Evolutionary conservation across 2,329 filamentous ascomycete species (phyloP), one percentile per base, ranked within the genome.

Genomic region (Cercospora canescens): DNA sequence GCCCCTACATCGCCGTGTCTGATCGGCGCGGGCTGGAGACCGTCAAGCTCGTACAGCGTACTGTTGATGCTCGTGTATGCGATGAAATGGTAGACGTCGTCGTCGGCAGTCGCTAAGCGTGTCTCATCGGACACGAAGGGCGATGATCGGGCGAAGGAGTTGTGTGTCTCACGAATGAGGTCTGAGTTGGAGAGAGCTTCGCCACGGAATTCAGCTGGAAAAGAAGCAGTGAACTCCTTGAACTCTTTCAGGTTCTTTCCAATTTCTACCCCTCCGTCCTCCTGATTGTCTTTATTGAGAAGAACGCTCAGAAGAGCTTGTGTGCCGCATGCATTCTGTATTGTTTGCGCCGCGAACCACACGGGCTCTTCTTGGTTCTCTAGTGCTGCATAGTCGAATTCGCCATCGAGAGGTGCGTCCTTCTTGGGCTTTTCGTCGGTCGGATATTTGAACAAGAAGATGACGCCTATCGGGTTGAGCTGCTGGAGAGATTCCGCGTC

Each of bases 391-490:
- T 88, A 83, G 81, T 97, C 93, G 79, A 92, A 97, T 35, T 82
- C 84, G 67, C 95, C 95, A 78, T 98, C 94, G 70, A 88, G 86
- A 0, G 94, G 93, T 52, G 86, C 86, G 64, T 87, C 84, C 54
- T 65, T 60, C 48, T 85, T 80, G 41, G 87, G 82, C 84, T 90
- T 73, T 80, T 86, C 83, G 76, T 91, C 89, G 67, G 88, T 93
- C 59, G 88, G 92, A 81, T 92, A 99, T 82, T 97, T 98, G 89
- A 99, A 99, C 79, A 99, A 92, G 81, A 99, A 99, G 76, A 99
- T 97, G 72, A 99, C 93, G 75, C 95, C 95, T 55, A 77, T 70
- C 1, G 77, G 76, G 34, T 75, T 75, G 41, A 93, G 86, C 70
- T 89, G 82, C 50, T 87, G 85, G 12, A 96, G 86, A 64, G 87